Conservation (phyloP, 257 asterid species). For the Gentiana dahurica region DNA sequence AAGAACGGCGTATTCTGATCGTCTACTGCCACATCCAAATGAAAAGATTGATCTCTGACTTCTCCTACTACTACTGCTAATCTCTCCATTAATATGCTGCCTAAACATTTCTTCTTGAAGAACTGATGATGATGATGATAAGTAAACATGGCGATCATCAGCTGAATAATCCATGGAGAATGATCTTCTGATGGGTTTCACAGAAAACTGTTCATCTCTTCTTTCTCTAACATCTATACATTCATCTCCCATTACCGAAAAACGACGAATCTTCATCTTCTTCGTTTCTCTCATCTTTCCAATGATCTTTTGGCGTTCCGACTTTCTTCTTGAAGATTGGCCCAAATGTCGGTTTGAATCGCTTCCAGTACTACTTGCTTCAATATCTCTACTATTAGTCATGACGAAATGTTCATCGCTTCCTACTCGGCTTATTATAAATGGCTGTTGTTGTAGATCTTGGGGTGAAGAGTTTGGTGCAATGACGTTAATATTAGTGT, state of each 20-base stretch:
- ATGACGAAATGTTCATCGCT: conserved; percentile 44
- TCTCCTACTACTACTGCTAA: conserved; percentile 44
- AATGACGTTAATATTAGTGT: conserved; percentile 4
- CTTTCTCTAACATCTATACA: conserved; percentile 35
- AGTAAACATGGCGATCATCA: conserved; percentile 38
- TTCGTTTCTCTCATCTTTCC: conserved; percentile 19
- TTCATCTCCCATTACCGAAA: conserved; percentile 84
- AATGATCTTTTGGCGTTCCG: conserved; percentile 12
- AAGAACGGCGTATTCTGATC: conserved; percentile 50
- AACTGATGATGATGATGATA: conserved; percentile 13
- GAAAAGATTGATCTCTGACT: conserved; percentile 58
- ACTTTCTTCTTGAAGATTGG: conserved; percentile 29
- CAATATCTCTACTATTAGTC: conserved; percentile 25
- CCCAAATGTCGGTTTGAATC: conserved; percentile 30
- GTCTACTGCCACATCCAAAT: conserved; percentile 43
- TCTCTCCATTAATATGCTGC: conserved; percentile 12
- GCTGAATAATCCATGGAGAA: conserved; percentile 84
- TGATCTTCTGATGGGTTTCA: conserved; percentile 69
- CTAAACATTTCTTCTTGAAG: conserved; percentile 59
- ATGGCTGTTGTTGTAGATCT: conserved; percentile 24
- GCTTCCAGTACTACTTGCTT: conserved; percentile 20
- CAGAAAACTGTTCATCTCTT: conserved; percentile 38
- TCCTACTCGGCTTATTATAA: conserved; percentile 19
- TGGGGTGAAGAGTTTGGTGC: conserved; percentile 85
- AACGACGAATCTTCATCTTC: conserved; percentile 31